Base-by-base conservation (phyloP, 768 basidiomycete genomes). In the Leccinum disarticulatum region DNA sequence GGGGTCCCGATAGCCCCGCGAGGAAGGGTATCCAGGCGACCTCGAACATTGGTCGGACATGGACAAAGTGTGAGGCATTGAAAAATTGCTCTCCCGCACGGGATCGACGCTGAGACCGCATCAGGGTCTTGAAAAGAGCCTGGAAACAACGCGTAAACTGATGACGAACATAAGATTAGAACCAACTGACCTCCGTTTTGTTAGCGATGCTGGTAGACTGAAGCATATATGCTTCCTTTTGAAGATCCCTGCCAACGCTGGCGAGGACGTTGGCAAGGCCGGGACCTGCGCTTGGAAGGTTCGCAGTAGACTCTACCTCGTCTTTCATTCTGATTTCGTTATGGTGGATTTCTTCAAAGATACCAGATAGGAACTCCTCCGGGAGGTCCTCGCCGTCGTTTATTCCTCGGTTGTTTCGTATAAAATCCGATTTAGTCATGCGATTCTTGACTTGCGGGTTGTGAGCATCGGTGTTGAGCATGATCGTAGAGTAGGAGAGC, bases 281-380 rank as follows among this genome's bases (percentile, higher is more conserved):
- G 22, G 91, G 84, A 3, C 84, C 84, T 33, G 80, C 58, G 4
- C 78, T 68, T 9, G 77, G 72, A 25, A 84, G 67, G 60, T 57
- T 71, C 25, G 61, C 41, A 7, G 77, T 77, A 30, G 83, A 79
- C 66, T 95, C 95, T 27, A 94, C 77, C 77, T 99, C 96, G 68
- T 98, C 97, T 76, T 98, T 98, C 97, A 99, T 98, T 68, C 92
- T 84, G 66, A 99, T 98, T 73, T 99, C 97, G 66, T 97, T 95
- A 47, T 73, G 79, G 58, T 86, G 83, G 64, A 99, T 98, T 47
- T 98, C 93, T 66, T 98, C 94, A 71, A 83, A 99, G 62, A 98
- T 91, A 22, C 75, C 77, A 5, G 78, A 80, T 47, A 98, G 73
- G 43, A 90, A 78, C 22, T 96, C 92, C 68, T 97, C 94, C 0